Conservation (phyloP, 768 basidiomycete genomes). For the Tephrocybe sp. region DNA sequence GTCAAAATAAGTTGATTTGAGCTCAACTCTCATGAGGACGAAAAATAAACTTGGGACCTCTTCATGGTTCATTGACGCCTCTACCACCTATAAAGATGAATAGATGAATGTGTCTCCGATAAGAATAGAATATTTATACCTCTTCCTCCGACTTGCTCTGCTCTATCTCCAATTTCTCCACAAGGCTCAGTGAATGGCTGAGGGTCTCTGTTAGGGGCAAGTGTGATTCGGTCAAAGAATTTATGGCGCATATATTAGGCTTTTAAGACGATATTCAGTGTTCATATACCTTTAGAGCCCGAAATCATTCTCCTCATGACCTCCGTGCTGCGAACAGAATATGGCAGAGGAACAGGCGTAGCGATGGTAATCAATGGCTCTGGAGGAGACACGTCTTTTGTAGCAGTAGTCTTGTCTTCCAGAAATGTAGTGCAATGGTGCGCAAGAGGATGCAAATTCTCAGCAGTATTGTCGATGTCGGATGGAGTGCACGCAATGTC, state of each 20-base stretch:
- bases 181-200: constrained; percentile 5
- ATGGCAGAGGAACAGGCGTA: constrained; percentile 28
- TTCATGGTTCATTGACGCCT: background rate
- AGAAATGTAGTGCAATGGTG: background rate
- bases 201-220: constrained; percentile 6
- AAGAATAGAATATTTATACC: background rate
- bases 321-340: constrained; percentile 24
- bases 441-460: constrained; percentile 2
- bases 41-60: no score
- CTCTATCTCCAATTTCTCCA: constrained; percentile 13
- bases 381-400: background rate
- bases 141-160: background rate
- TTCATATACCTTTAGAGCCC: constrained; percentile 16
- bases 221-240: background rate
- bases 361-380: constrained; percentile 18
- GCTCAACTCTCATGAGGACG: no score
- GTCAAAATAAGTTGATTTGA: background rate
- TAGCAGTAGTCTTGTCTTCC: background rate
- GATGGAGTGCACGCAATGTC: background rate
- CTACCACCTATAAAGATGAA: no score
- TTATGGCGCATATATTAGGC: no score
- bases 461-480: background rate
- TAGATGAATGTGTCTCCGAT: no score
- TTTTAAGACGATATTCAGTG: background rate
- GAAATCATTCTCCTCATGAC: constrained; percentile 29